A percentile compares a stretch with the other conserved stretches of the same genome.
Evolutionary conservation across 495 filamentous ascomycete species (phyloP).

Genomic region (Lophiotrema nucula): DNA sequence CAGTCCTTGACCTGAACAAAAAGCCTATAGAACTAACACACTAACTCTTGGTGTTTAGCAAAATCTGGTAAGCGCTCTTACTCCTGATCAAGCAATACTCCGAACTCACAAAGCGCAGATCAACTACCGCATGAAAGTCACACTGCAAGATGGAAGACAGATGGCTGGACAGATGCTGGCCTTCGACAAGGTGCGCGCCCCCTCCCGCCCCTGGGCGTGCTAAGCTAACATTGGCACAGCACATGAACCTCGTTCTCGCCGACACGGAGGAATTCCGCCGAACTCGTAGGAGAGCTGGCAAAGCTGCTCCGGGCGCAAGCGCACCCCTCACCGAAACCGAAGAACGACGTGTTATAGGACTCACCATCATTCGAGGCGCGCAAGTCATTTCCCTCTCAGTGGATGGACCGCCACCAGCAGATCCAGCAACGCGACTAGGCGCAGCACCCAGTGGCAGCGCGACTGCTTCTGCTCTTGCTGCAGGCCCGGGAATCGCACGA

Average conservation of each 20-base stretch:
- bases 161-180: conserved; percentile 97
- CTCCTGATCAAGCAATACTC: background rate
- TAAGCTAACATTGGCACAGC: conserved; percentile 51
- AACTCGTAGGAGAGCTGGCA: conserved; percentile 80
- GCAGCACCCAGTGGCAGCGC: conserved; percentile 66
- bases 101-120: conserved; percentile 63
- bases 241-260: conserved; percentile 98
- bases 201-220: background rate
- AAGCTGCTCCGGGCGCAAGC: conserved; percentile 62
- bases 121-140: conserved; percentile 98
- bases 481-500: conserved; percentile 87
- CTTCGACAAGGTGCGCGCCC: conserved; percentile 78
- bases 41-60: conserved; percentile 71
- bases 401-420: conserved; percentile 93
- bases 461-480: conserved; percentile 60
- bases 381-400: conserved; percentile 93
- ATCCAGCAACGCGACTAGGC: conserved; percentile 86
- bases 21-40: conserved; percentile 60
- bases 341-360: conserved; percentile 92
- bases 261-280: conserved; percentile 99
- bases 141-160: conserved; percentile 90
- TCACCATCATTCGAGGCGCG: conserved; percentile 91
- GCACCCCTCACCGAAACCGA: conserved; percentile 75
- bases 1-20: too few species aligned
- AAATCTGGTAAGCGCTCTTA: conserved; percentile 78